Conservation (phyloP, 176 grass and related monocot species). For the Oryza brachyantha region DNA sequence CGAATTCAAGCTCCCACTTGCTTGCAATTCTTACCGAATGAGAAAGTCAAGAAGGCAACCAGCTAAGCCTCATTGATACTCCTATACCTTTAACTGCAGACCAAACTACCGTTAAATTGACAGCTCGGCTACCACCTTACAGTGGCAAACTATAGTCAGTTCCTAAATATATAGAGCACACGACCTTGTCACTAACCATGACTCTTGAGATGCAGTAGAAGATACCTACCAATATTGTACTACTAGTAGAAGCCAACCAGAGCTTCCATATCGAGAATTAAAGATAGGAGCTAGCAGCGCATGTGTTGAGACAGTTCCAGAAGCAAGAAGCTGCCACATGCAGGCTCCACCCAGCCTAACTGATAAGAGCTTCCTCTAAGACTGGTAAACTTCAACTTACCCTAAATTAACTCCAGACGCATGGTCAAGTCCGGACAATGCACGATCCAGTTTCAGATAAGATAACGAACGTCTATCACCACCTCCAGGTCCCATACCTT, state of each 20-base stretch:
- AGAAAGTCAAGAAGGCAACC: neutral
- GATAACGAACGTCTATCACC: neutral
- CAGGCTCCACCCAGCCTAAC: neutral
- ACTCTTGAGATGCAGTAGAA: neutral
- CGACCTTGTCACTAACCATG: neutral
- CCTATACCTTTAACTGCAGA: neutral
- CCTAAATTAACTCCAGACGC: neutral
- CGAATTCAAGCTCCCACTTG: neutral
- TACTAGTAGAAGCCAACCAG: neutral
- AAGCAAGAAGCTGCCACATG: neutral
- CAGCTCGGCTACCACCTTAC: neutral
- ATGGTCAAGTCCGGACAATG: constrained; percentile 1
- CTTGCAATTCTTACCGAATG: neutral
- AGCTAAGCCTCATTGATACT: neutral
- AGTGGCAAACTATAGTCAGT: neutral
- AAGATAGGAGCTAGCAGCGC: neutral
- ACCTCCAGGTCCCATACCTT: neutral
- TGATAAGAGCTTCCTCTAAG: neutral
- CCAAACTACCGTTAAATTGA: neutral
- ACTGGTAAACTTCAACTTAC: neutral
- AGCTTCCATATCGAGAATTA: neutral
- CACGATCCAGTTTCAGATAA: neutral
- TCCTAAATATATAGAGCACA: neutral
- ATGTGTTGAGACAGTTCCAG: neutral
- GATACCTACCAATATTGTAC: neutral